These are phyloP conservation scores for Chaetomium globosum DNA, from an alignment of 2,329 filamentous ascomycete genomes.

Conservation along the genomic window DNA sequence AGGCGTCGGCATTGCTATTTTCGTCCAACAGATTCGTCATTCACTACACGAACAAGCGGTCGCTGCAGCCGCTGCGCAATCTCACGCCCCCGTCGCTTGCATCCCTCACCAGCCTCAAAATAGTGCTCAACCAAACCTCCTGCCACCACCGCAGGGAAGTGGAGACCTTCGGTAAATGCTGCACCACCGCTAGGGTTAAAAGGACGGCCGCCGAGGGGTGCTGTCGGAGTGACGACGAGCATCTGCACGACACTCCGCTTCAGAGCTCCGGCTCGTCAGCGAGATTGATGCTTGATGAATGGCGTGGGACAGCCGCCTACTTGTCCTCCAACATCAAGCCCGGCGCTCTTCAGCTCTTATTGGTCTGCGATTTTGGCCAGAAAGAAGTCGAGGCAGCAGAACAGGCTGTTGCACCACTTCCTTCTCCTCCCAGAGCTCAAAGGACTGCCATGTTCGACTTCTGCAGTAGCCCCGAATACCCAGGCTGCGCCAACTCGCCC, in stretches of 20 bases:
- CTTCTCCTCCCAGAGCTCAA: not conserved
- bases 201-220: too few species aligned
- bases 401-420: constrained; percentile 2
- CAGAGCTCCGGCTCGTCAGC: not conserved
- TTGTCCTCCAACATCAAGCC: not conserved
- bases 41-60: constrained; percentile 7
- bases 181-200: not conserved
- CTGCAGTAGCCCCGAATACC: not conserved
- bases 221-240: not conserved
- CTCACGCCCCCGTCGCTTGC: constrained; percentile 3
- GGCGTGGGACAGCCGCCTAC: constrained; percentile 1
- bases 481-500: not conserved
- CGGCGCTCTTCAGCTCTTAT: not conserved
- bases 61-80: constrained; percentile 3
- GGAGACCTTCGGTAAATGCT: not conserved
- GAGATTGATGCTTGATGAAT: constrained; percentile 4
- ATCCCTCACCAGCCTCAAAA: constrained; percentile 3
- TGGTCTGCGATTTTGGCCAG: constrained; percentile 6
- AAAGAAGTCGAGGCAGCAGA: not conserved
- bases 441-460: constrained; percentile 10
- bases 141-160: not conserved
- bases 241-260: constrained; percentile 2
- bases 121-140: constrained; percentile 12
- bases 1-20: constrained; percentile 1
- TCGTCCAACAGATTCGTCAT: constrained; percentile 15